phyloP scores from a whole-genome alignment of 192 early-diverging fungal genomes.

The Globomyces pollinis-pini region DNA sequence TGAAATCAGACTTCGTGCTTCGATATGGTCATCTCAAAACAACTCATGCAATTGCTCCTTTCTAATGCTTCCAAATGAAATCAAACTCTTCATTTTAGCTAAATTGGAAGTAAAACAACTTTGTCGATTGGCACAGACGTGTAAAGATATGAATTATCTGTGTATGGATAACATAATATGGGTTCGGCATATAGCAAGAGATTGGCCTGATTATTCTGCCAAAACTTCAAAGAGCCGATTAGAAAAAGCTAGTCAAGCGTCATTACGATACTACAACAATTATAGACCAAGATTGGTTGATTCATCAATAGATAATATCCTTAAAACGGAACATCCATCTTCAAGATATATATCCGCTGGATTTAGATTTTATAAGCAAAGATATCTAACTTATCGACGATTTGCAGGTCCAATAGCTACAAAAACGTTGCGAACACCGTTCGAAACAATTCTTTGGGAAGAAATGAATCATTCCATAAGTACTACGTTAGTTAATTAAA shows the following conservation, averaged over 20 bases:
- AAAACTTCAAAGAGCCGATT: not conserved
- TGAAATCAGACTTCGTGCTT: not conserved
- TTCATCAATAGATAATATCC: not conserved
- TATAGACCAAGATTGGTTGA: not conserved
- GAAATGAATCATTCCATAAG: not conserved
- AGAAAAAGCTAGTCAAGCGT: not conserved
- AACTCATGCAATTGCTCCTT: not conserved
- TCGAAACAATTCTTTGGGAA: not conserved
- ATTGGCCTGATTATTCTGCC: conserved; percentile 5
- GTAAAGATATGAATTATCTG: not conserved
- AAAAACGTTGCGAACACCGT: not conserved
- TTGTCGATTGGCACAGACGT: not conserved
- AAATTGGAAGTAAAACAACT: not conserved
- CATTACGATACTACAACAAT: not conserved
- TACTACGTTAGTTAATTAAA: not conserved
- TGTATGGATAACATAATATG: conserved; percentile 9
- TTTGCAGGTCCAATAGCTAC: not conserved
- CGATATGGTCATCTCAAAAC: not conserved
- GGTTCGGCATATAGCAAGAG: not conserved
- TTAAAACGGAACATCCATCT: no score
- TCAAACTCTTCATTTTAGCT: not conserved
- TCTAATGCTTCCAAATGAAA: not conserved
- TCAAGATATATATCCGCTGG: not conserved
- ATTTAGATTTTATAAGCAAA: not conserved
- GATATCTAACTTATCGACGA: not conserved